A percentile compares a stretch with the other conserved stretches of the same genome.
phyloP scores from a whole-genome alignment of 129 eudicot genomes.

The carrot (Daucus carota) region DH1_v3.0 NC_030385.2:37696501-37697000 shows the following conservation, averaged over 20 bases:
- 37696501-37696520: slow-evolving; percentile 70
- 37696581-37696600: neutral
- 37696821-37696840: neutral
- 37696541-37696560: slow-evolving; percentile 13
- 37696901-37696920: neutral
- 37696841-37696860: neutral
- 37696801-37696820: neutral
- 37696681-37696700: neutral
- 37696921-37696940: neutral
- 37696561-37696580: neutral
- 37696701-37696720: neutral
- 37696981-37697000: neutral
- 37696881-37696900: neutral
- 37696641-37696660: neutral
- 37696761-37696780: neutral
- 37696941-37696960: neutral
- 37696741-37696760: neutral
- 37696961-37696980: neutral
- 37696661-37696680: neutral
- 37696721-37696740: no score
- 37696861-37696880: neutral
- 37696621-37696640: neutral
- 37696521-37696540: slow-evolving; percentile 77
- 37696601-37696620: neutral
- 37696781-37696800: neutral